Evolutionary conservation across 208 protist genomes (phyloP), one percentile per base, ranked within the genome.

Genomic region (Wallacemonas sp.): DNA sequence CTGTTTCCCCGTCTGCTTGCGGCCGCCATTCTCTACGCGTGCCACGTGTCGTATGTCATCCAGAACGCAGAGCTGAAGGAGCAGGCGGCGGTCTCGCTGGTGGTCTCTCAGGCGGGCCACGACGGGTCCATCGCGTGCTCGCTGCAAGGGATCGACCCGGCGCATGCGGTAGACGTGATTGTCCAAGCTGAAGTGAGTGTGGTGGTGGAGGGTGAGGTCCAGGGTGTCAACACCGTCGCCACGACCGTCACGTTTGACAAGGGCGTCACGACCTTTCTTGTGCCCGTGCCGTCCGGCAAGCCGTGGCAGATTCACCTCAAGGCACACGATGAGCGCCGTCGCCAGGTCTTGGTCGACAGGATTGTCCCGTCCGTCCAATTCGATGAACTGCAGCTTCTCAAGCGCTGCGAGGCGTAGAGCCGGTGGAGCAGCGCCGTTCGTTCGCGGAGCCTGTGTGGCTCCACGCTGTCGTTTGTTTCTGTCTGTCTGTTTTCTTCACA

Each of bases 1-100:
- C 44, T 92, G 14, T 89, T 91, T 66, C 85, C 85, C 2, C 79
- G 83, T 2, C 63, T 92, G 41, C 67, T 95, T n/a, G 77, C 85
- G 5, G 73, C 85, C 1, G 82, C 81, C 1, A 76, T 92, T 52
- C 64, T 95, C 30, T 95, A 87, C 47, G 83, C 84, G 1, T 80
- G 61, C 46, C 80, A 90, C 63, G 74, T 85, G 9, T 73, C 66
- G 38, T 80, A 86, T 41, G 55, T 86, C 21, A 65, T 88, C 17
- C 75, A 71, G 41, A 80, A 81, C 30, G 39, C 55, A 30, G 78
- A 88, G 70, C 48, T 75, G 29, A 65, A 61, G 32, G 83, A 88
- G 72, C 78, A 85, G 65, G 79, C 80, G 4, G 61, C 68, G 30
- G 65, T 78, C n/a, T 54, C 75, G 43, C 34, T 91, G 24, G 11